These are phyloP conservation scores for Metschnikowia proteae DNA, from an alignment of 805 yeast genomes.

Conservation along the genomic window DNA sequence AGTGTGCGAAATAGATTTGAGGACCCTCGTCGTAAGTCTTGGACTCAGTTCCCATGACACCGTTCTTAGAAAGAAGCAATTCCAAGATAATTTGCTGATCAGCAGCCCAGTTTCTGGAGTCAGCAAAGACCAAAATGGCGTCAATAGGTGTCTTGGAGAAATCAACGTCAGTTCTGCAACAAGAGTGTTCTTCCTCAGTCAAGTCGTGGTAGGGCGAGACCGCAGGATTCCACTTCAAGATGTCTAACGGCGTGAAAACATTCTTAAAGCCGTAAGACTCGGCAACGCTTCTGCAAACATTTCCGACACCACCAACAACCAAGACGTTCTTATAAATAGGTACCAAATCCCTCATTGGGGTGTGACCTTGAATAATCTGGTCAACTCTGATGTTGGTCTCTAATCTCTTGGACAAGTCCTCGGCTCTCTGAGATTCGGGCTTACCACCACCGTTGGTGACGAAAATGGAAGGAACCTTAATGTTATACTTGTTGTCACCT, in stretches of 20 bases:
- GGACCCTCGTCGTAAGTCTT: conserved; percentile 75
- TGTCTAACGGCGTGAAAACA: conserved; percentile 77
- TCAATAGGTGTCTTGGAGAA: conserved; percentile 66
- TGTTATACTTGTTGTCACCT: conserved; percentile 73
- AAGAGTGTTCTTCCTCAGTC: conserved; percentile 63
- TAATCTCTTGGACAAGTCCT: conserved; percentile 62
- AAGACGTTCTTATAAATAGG: conserved; percentile 65
- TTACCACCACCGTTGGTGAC: conserved; percentile 92
- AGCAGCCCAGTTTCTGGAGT: conserved; percentile 89
- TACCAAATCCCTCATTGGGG: conserved; percentile 85
- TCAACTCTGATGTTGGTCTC: conserved; percentile 60
- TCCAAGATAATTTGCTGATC: conserved; percentile 89
- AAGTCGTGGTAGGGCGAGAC: conserved; percentile 80
- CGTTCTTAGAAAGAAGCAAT: conserved; percentile 67
- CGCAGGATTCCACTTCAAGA: conserved; percentile 82
- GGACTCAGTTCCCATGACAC: conserved; percentile 80
- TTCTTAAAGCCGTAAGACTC: conserved; percentile 78
- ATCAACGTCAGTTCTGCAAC: conserved; percentile 51
- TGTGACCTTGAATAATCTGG: conserved; percentile 89
- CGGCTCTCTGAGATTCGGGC: conserved; percentile 70
- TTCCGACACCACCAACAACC: conserved; percentile 88
- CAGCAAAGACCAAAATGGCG: conserved; percentile 86
- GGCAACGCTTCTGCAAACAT: conserved; percentile 79
- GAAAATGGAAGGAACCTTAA: conserved; percentile 71
- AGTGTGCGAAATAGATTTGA: conserved; percentile 80